A percentile compares a stretch with the other conserved stretches of the same genome.
These are phyloP conservation scores for Vitis hybrid DNA, from an alignment of 177 flowering plant genomes.

Conservation along the genomic window DNA sequence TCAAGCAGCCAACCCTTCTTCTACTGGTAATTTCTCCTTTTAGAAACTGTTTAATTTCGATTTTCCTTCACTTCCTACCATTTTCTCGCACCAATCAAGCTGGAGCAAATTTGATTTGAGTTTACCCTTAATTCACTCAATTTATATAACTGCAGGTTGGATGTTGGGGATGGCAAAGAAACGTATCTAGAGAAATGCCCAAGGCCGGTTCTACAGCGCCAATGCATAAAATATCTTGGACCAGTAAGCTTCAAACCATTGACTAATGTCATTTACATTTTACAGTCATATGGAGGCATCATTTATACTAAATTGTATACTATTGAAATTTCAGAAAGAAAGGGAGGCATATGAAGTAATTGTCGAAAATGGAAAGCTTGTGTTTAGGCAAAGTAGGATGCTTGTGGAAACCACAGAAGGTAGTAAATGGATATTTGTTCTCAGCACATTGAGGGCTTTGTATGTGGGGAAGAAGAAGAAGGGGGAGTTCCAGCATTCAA, in stretches of 20 bases:
- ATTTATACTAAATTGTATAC: not conserved
- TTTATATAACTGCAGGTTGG: conserved; percentile 46
- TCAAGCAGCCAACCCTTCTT: conserved; percentile 74
- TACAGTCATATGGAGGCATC: not conserved
- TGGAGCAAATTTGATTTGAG: not conserved
- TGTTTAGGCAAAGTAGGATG: conserved; percentile 34
- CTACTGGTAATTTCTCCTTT: conserved; percentile 46
- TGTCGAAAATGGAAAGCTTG: conserved; percentile 57
- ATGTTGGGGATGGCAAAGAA: conserved; percentile 80
- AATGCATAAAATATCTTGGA: conserved; percentile 74
- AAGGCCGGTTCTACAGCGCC: conserved; percentile 45
- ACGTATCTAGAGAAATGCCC: conserved; percentile 49
- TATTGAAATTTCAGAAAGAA: conserved; percentile 45
- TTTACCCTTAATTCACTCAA: not conserved
- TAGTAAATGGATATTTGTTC: conserved; percentile 75
- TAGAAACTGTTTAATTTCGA: not conserved
- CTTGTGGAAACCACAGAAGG: conserved; percentile 52
- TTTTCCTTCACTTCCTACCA: not conserved
- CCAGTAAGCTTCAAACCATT: conserved; percentile 40
- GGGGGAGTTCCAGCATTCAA: conserved; percentile 53
- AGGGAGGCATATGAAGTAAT: conserved; percentile 63
- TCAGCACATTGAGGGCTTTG: conserved; percentile 59
- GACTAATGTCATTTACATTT: not conserved
- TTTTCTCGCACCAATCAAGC: not conserved
- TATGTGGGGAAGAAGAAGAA: conserved; percentile 68